Conservation (phyloP, 2,329 filamentous ascomycete species). For the Endoconidiophora laricicola region DNA sequence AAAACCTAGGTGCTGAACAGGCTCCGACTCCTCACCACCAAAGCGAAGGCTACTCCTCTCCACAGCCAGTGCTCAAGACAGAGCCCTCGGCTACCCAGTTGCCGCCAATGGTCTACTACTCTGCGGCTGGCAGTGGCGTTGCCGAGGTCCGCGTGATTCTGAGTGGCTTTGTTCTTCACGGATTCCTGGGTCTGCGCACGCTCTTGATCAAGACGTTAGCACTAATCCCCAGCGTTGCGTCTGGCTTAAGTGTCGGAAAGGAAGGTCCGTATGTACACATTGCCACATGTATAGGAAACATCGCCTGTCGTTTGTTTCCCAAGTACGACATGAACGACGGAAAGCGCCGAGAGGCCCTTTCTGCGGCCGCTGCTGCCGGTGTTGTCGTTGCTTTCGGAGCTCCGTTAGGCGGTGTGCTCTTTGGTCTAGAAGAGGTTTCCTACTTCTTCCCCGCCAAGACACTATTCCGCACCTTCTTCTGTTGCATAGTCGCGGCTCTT, state of each 20-base stretch:
- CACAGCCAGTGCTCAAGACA: constrained; percentile 18
- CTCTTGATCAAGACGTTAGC: constrained; percentile 71
- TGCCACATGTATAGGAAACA: constrained; percentile 86
- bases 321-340: constrained; percentile 93
- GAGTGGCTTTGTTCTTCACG: constrained; percentile 93
- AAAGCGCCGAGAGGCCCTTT: constrained; percentile 86
- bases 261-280: constrained; percentile 97
- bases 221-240: constrained; percentile 75
- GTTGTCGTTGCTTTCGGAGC: constrained; percentile 91
- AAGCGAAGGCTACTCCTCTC: constrained; percentile 19
- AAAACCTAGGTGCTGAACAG: constrained; percentile 64
- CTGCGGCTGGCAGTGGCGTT: constrained; percentile 87
- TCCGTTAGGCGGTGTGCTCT: constrained; percentile 72
- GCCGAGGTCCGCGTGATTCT: constrained; percentile 95
- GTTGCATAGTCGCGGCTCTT: constrained; percentile 82
- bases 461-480: constrained; percentile 93
- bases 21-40: constrained; percentile 24
- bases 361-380: constrained; percentile 77
- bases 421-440: constrained; percentile 84
- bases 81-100: constrained; percentile 23
- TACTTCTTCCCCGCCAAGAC: constrained; percentile 98
- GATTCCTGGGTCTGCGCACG: constrained; percentile 79
- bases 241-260: constrained; percentile 84
- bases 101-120: constrained; percentile 82
- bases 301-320: constrained; percentile 77